phyloP scores from a whole-genome alignment of 2,329 filamentous ascomycete species.

The Lachnellula suecica region DNA sequence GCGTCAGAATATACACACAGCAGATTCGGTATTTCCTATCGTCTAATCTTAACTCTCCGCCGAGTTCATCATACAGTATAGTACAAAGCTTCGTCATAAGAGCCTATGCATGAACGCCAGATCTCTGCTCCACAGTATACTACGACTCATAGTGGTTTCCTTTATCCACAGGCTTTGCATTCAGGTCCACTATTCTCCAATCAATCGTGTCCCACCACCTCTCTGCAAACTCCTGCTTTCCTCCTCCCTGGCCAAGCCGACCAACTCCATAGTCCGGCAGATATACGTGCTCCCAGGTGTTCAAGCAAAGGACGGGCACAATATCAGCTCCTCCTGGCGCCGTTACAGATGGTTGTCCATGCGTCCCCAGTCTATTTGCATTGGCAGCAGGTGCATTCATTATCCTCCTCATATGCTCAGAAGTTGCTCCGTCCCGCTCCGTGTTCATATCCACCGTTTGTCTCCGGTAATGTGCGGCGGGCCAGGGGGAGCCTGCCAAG shows the following conservation, averaged over 20 bases:
- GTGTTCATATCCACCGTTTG: slow-evolving; percentile 72
- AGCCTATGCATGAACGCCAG: slow-evolving; percentile 17
- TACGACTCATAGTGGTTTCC: too few relatives aligned
- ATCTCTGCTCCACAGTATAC: slow-evolving; percentile 19
- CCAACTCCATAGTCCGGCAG: slow-evolving; percentile 73
- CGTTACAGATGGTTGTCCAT: slow-evolving; percentile 21
- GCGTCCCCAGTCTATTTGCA: slow-evolving; percentile 34
- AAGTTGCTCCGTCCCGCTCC: slow-evolving; percentile 39
- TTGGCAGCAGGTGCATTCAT: slow-evolving; percentile 34
- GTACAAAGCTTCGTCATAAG: slow-evolving; percentile 15
- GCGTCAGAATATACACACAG: slow-evolving; percentile 3
- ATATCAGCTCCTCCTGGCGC: slow-evolving; percentile 65
- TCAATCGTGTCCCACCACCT: slow-evolving; percentile 87
- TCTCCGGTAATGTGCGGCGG: slow-evolving; percentile 75
- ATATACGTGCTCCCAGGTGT: slow-evolving; percentile 96
- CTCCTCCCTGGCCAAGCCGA: slow-evolving; percentile 51
- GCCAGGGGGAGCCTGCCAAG: slow-evolving; percentile 85
- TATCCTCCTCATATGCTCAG: slow-evolving; percentile 38
- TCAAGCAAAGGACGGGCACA: slow-evolving; percentile 82
- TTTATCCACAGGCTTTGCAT: slow-evolving; percentile 16
- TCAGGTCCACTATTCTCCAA: slow-evolving; percentile 67
- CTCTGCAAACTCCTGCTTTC: slow-evolving; percentile 74
- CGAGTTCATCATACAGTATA: slow-evolving; percentile 25
- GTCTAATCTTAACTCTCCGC: slow-evolving; percentile 6
- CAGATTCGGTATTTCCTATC: slow-evolving; percentile 12